Base-by-base conservation (phyloP, 495 filamentous ascomycete species). In the Penicillium cinerascens region DNA sequence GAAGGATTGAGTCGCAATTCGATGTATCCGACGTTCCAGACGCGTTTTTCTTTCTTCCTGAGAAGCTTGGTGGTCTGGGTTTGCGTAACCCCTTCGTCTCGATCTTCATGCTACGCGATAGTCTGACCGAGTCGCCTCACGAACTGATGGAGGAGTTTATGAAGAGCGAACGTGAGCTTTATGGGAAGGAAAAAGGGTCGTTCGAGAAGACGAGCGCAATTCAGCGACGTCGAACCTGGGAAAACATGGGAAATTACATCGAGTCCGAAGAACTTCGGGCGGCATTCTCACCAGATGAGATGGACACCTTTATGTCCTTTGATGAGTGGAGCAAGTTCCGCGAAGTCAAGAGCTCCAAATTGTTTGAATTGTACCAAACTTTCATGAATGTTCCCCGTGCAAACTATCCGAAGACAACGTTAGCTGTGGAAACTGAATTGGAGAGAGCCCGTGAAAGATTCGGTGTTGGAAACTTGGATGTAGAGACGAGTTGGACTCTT, bases 41-140 rank as follows among this genome's bases (percentile, higher is more conserved):
- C 47, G 82, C 78, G 11, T 82, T 82, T 56, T 73, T 84, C 49
- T 85, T 74, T 59, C 65, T 76, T 20, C 79, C 78, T 0, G 69
- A 77, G 35, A 57, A 74, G 40, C 66, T 83, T 2, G 81, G 82
- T 16, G 81, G 81, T 2, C 72, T 85, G 1, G 80, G 75, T 0
- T 63, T 85, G 2, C 67, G 71, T 17, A 83, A 80, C 54, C 82
- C 82, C 7, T 78, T 83, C 55, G 68, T 83, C 27, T 54, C 66
- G 8, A 57, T 70, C 11, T 66, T 78, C 25, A 59, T 74, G 18
- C 59, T 78, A 13, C 63, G 72, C 42, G 56, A 74, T 25, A 52
- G 59, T 6, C 48, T 70, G n/a, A 49, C 33, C 10, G 37, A 58
- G 5, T 63, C 67, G 6, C 69, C 74, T 4, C 52, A 53, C 0